Evolutionary conservation across 352 stramenopile genomes (phyloP).

Genomic region (Nothophytophthora sp.): DNA sequence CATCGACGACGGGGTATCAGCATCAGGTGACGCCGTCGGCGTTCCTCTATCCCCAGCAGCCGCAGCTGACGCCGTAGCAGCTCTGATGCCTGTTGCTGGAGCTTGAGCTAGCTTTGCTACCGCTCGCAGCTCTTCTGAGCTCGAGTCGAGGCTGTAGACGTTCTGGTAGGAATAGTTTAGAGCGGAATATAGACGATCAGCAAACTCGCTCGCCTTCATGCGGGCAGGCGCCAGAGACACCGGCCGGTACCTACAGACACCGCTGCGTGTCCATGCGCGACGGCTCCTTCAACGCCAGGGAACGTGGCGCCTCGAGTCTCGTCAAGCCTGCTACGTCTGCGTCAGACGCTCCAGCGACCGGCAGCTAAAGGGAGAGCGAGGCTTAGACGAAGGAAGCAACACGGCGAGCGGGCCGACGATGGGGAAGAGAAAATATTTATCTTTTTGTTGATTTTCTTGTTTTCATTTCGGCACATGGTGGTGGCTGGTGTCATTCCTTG

Average conservation of each 20-base stretch:
- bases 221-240: too few relatives aligned
- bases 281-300: not conserved
- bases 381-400: too few relatives aligned
- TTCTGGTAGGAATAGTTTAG: slow-evolving; percentile 28
- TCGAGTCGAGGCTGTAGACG: slow-evolving; percentile 16
- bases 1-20: not conserved
- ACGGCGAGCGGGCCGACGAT: too few relatives aligned
- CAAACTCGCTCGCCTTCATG: too few relatives aligned
- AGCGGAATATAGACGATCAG: slow-evolving; percentile 29
- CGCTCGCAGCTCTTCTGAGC: too few relatives aligned
- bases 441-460: slow-evolving; percentile 26
- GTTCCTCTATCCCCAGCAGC: slow-evolving; percentile 1
- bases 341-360: too few relatives aligned
- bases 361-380: too few relatives aligned
- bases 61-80: slow-evolving; percentile 19
- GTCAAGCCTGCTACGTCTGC: too few relatives aligned
- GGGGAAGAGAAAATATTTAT: slow-evolving; percentile 29
- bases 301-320: too few relatives aligned
- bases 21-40: slow-evolving; percentile 8
- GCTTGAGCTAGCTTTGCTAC: too few relatives aligned
- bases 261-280: slow-evolving; percentile 5
- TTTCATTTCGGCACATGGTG: slow-evolving; percentile 27
- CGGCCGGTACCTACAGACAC: too few relatives aligned
- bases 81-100: not conserved
- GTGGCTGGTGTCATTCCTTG: not conserved